Conservation (phyloP, 768 basidiomycete genomes). For the Boletus rubroflammeus region DNA sequence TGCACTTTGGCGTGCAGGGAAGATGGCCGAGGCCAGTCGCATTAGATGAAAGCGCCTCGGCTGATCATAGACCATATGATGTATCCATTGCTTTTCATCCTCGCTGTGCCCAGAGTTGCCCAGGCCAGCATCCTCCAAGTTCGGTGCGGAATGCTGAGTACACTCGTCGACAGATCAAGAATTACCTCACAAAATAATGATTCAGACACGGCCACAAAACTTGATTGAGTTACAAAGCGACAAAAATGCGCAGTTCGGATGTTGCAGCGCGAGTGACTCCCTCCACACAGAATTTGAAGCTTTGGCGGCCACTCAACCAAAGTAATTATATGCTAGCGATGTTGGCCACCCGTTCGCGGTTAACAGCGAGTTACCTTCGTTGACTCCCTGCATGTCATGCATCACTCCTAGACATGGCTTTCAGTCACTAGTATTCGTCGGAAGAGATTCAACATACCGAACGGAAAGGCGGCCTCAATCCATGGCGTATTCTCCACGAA, state of each 20-base stretch:
- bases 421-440: background rate
- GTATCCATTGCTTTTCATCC: background rate
- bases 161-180: background rate
- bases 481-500: constrained; percentile 44
- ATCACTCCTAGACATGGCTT: constrained; percentile 44
- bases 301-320: constrained; percentile 29
- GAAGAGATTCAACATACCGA: constrained; percentile 47
- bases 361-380: constrained; percentile 53
- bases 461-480: constrained; percentile 48
- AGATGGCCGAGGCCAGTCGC: no score
- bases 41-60: background rate
- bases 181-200: no score
- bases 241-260: background rate
- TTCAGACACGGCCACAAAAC: no score
- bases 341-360: constrained; percentile 44
- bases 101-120: no score
- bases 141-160: background rate
- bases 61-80: background rate
- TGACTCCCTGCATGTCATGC: constrained; percentile 54
- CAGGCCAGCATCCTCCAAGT: background rate
- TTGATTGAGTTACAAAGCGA: constrained; percentile 12
- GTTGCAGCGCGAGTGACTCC: background rate
- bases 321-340: constrained; percentile 51
- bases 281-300: background rate
- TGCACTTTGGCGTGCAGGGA: background rate